Evolutionary conservation across 495 filamentous ascomycete species (phyloP).

Genomic region (Penicillium diatomitis): DNA sequence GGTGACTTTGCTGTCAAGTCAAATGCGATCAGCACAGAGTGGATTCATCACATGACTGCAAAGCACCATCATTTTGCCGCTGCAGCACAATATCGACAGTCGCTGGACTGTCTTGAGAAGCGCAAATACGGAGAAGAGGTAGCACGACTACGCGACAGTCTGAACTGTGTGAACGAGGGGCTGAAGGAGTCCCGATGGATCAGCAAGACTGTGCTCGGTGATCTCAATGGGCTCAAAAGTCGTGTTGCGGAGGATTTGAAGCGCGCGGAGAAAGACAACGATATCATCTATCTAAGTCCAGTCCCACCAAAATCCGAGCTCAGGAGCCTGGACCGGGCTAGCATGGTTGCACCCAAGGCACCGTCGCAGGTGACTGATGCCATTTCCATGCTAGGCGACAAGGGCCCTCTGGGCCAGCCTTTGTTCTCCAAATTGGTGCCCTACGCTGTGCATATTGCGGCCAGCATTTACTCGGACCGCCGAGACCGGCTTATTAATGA

Average conservation of each 20-base stretch:
- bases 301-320: conserved; percentile 87
- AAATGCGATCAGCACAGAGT: conserved; percentile 80
- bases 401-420: conserved; percentile 69
- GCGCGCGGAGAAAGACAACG: conserved; percentile 91
- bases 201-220: conserved; percentile 71
- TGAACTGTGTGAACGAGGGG: conserved; percentile 76
- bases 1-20: conserved; percentile 81
- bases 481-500: conserved; percentile 82
- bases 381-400: conserved; percentile 66
- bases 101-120: conserved; percentile 88
- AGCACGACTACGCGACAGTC: conserved; percentile 70
- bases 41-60: conserved; percentile 97
- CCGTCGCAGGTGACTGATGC: conserved; percentile 79
- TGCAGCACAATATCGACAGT: conserved; percentile 90
- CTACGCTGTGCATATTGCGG: conserved; percentile 89
- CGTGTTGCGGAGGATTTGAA: conserved; percentile 81
- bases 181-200: conserved; percentile 80
- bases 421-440: conserved; percentile 89
- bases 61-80: conserved; percentile 98
- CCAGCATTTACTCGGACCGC: conserved; percentile 90
- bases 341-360: conserved; percentile 74
- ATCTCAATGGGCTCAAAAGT: conserved; percentile 74
- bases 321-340: conserved; percentile 72
- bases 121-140: conserved; percentile 95
- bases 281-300: conserved; percentile 78